Evolutionary conservation across 1,139 yeast genomes (phyloP).

Genomic region (Blastobotrys petasosporus): DNA sequence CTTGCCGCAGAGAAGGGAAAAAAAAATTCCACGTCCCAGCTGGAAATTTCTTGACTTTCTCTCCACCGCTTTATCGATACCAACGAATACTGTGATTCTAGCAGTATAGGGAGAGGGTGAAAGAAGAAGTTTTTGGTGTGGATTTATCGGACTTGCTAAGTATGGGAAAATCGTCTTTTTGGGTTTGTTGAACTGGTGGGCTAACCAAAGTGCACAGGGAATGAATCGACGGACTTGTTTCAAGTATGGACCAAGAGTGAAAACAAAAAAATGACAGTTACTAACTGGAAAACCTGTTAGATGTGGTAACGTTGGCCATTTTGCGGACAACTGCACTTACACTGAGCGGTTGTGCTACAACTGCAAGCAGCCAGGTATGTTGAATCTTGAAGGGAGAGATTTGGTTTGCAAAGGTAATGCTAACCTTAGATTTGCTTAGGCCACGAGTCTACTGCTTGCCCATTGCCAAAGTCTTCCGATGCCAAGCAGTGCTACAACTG

Average conservation of each 20-base stretch:
- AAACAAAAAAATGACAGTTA: too few species aligned
- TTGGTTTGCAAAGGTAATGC: not conserved
- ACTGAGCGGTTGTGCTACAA: conserved; percentile 85
- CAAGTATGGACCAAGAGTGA: conserved; percentile 14
- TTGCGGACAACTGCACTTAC: conserved; percentile 82
- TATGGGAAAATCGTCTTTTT: not conserved
- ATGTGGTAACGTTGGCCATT: conserved; percentile 89
- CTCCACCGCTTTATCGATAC: not conserved
- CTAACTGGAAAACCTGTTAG: conserved; percentile 31
- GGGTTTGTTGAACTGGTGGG: not conserved
- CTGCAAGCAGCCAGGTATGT: conserved; percentile 56
- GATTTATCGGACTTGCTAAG: not conserved
- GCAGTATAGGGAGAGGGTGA: not conserved
- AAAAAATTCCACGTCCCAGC: not conserved
- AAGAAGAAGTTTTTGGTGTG: not conserved
- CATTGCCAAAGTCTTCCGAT: conserved; percentile 76
- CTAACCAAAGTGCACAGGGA: not conserved
- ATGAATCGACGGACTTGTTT: conserved; percentile 18
- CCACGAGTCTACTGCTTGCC: conserved; percentile 81
- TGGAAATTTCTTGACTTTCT: not conserved
- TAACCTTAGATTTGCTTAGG: conserved; percentile 36
- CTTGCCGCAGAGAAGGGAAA: too few species aligned
- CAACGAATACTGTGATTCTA: not conserved
- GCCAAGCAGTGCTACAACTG: conserved; percentile 83
- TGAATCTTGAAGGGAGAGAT: conserved; percentile 13